These are phyloP conservation scores for Didymella exigua DNA, from an alignment of 2,329 filamentous ascomycete genomes.

Conservation along the genomic window DNA sequence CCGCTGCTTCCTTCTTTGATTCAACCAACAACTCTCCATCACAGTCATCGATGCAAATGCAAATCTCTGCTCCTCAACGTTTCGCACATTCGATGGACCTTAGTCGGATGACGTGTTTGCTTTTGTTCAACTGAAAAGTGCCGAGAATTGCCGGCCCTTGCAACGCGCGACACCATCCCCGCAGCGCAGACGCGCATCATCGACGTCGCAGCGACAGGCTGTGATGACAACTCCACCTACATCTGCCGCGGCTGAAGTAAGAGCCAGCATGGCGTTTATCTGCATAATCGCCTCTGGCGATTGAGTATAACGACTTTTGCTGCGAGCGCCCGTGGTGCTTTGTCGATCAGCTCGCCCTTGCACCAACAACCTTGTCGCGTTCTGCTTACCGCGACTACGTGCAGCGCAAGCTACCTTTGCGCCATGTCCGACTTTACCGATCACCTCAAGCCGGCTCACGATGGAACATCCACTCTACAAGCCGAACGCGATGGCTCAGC, in stretches of 20 bases:
- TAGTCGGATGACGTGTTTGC: neutral
- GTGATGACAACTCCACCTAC: neutral
- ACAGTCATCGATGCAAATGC: neutral
- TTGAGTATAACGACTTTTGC: neutral
- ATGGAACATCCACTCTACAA: constrained; percentile 54
- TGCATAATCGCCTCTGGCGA: constrained; percentile 16
- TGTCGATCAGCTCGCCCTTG: constrained; percentile 11
- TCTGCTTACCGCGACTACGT: constrained; percentile 14
- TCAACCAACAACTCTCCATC: neutral
- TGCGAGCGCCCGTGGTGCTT: constrained; percentile 8
- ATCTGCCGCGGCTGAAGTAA: constrained; percentile 23
- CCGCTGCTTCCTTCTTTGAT: neutral
- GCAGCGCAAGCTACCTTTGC: constrained; percentile 12
- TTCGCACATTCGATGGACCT: neutral
- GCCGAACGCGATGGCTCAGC: constrained; percentile 54
- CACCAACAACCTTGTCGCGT: constrained; percentile 3
- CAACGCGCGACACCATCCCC: constrained; percentile 10
- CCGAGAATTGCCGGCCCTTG: constrained; percentile 12
- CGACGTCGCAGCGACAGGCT: neutral
- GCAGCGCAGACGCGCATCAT: constrained; percentile 8
- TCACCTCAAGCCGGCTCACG: constrained; percentile 53
- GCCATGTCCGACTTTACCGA: constrained; percentile 58
- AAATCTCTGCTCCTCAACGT: neutral
- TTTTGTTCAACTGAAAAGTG: neutral
- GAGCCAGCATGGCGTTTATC: constrained; percentile 1